Base-by-base conservation (phyloP, 2,329 filamentous ascomycete genomes). In the Ambrosiella cleistominuta region DNA sequence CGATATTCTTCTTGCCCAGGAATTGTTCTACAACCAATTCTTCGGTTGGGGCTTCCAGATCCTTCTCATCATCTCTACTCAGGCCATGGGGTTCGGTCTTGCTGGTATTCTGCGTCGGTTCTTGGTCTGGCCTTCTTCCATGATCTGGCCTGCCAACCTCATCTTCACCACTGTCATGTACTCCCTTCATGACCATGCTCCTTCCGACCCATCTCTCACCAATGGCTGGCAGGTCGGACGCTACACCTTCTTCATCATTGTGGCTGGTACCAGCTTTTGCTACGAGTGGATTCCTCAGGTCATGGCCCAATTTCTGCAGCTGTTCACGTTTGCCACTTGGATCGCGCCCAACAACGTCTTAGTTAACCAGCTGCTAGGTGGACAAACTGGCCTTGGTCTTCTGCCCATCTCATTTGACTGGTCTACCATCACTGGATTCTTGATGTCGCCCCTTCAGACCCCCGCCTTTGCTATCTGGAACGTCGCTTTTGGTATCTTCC, bases 171-270 rank as follows among this genome's bases (percentile, higher is more conserved):
- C 75, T 1, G 67, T 80, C 42, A 74, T 80, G 64, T 70, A 73
- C 61, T 74, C 70, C 44, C 68, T 74, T 45, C 72, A 74, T 62
- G 72, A 74, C 59, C 71, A 74, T 63, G 69, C 70, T 2, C 67
- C 66, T 12, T 72, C 72, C 5, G 71, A 78, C 62, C 74, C 77
- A 1, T 65, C 70, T 52, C 75, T 74, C 57, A 73, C 73, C 27
- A 75, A 72, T 63, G 81, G 82, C 49, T 86, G 83, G 82, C 73
- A 65, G 39, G 74, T 85, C 54, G 75, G 78, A n/a, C 76, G 81
- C 56, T 84, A 82, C 67, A 74, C 73, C 62, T 79, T 79, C 66
- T 85, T 85, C 69, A 65, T 82, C 58, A 75, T 76, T 62, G 71
- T 81, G 40, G 77, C 78, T 62, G 65, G 68, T 35, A 75, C 68